phyloP scores from a whole-genome alignment of 2,329 filamentous ascomycete species.

The Cercospora berteroae region DNA sequence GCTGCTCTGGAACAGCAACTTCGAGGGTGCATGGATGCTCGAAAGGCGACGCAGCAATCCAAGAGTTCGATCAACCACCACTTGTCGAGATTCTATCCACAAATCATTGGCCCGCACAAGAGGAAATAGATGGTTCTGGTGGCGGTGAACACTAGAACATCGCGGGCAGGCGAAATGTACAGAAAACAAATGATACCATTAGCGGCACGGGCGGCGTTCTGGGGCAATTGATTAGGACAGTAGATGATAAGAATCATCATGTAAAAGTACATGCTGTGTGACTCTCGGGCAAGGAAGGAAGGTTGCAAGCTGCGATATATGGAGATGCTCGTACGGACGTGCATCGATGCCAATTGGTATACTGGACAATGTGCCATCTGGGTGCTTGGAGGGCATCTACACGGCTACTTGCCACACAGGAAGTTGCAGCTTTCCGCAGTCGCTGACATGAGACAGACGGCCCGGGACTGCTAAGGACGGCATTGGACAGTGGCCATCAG shows the following conservation, averaged over 20 bases:
- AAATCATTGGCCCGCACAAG: slow-evolving; percentile 70
- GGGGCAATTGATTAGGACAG: not conserved
- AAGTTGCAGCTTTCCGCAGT: not conserved
- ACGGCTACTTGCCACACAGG: not conserved
- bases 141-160: not conserved
- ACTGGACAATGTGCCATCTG: not conserved
- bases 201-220: not conserved
- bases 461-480: not conserved
- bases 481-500: not conserved
- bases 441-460: not conserved
- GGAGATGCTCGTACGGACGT: not conserved
- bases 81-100: slow-evolving; percentile 71
- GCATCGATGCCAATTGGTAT: not conserved
- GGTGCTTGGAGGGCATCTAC: not conserved
- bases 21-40: slow-evolving; percentile 72
- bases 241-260: not conserved
- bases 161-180: not conserved
- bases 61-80: slow-evolving; percentile 92
- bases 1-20: slow-evolving; percentile 60
- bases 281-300: not conserved
- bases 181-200: not conserved
- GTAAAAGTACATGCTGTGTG: not conserved
- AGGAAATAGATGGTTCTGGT: slow-evolving; percentile 49
- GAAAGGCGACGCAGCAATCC: slow-evolving; percentile 39
- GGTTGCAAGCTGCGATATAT: not conserved